phyloP scores from a whole-genome alignment of 257 asterid species.

The Nicotiana attenuata region DNA sequence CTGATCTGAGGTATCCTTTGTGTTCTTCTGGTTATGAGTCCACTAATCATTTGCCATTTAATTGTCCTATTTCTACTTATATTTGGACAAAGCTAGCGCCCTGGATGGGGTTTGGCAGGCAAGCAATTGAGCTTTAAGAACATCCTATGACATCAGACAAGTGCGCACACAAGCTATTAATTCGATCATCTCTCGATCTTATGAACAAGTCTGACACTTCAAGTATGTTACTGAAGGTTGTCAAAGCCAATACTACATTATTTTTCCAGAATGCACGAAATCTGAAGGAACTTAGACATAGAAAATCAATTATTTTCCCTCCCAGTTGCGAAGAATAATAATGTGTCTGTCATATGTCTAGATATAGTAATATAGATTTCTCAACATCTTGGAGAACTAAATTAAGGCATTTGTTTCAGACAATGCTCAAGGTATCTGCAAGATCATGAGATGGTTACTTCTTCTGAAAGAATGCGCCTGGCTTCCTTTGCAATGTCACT shows the following conservation, averaged over 20 bases:
- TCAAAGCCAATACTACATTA: not conserved
- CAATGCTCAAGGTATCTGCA: not conserved
- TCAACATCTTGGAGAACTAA: not conserved
- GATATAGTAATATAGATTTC: not conserved
- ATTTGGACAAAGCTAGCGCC: too few species aligned
- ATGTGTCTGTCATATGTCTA: not conserved
- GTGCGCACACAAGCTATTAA: not conserved
- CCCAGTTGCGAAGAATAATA: too few species aligned
- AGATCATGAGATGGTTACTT: not conserved
- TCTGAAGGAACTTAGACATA: not conserved
- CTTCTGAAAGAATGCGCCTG: conserved; percentile 47
- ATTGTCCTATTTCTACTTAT: too few species aligned
- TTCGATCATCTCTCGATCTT: not conserved
- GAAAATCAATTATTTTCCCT: not conserved
- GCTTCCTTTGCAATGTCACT: conserved; percentile 70
- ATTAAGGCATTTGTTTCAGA: not conserved
- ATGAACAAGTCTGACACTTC: not conserved
- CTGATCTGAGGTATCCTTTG: too few species aligned
- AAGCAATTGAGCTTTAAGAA: not conserved
- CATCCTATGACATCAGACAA: too few species aligned
- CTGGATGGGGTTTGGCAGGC: too few species aligned
- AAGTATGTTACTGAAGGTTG: not conserved
- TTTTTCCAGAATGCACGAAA: not conserved
- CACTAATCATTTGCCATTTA: too few species aligned
- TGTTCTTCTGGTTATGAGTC: too few species aligned